phyloP scores from a whole-genome alignment of 352 stramenopile species.

The Globisporangium irregulare region DNA sequence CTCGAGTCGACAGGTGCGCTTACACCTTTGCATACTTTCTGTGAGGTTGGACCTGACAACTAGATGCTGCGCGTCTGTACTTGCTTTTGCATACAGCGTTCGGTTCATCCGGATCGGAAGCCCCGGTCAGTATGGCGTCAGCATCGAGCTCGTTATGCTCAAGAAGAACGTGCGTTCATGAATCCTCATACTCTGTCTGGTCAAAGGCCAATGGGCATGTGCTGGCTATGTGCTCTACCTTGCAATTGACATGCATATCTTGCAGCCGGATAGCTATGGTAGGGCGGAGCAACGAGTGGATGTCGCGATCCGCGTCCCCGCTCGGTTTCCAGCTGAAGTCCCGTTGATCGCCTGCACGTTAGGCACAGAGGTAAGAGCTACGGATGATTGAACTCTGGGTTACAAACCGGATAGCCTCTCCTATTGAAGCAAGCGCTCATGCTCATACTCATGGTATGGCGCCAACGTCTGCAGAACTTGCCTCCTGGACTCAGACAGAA shows the following conservation, averaged over 20 bases:
- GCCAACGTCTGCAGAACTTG: conserved; percentile 32
- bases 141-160: conserved; percentile 33
- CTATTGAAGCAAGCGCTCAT: not conserved
- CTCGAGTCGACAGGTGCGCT: conserved; percentile 59
- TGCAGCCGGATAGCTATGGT: conserved; percentile 30
- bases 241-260: not conserved
- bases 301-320: conserved; percentile 40
- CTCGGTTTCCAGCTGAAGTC: conserved; percentile 34
- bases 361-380: conserved; percentile 36
- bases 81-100: conserved; percentile 13
- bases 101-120: conserved; percentile 30
- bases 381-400: no score
- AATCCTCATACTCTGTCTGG: no score
- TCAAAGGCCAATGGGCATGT: no score
- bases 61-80: not conserved
- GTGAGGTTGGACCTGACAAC: not conserved
- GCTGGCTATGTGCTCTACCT: no score
- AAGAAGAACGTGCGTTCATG: conserved; percentile 33
- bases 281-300: conserved; percentile 37
- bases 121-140: conserved; percentile 21
- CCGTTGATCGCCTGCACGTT: conserved; percentile 48
- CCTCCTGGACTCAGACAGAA: conserved; percentile 32
- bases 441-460: not conserved
- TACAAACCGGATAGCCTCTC: no score
- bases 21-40: not conserved